Evolutionary conservation across 78 protist species (phyloP).

Genomic region (Guillardia theta): DNA sequence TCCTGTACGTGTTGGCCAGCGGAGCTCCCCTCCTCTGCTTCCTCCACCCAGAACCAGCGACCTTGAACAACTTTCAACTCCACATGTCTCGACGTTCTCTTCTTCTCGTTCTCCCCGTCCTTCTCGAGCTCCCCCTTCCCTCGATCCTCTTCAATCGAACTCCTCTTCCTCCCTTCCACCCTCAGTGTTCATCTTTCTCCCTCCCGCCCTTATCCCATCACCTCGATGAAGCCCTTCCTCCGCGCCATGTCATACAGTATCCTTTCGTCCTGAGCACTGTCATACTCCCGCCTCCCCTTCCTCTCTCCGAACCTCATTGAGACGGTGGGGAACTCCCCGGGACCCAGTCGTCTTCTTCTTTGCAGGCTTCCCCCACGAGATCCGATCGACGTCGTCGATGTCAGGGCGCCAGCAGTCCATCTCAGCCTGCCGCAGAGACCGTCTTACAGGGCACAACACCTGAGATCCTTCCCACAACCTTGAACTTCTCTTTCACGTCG

Average conservation of each 20-base stretch:
- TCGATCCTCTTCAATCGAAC: no score
- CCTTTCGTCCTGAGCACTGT: background rate
- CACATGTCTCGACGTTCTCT: no score
- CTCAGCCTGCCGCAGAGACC: no score
- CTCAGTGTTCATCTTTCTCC: no score
- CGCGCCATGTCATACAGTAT: background rate
- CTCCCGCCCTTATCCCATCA: no score
- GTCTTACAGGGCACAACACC: no score
- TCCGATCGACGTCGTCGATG: conserved; percentile 32
- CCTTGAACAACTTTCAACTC: background rate
- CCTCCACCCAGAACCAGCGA: conserved; percentile 49
- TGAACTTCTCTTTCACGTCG: no score
- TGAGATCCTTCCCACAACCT: no score
- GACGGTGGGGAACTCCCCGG: conserved; percentile 41
- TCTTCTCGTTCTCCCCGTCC: no score
- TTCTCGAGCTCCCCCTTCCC: no score
- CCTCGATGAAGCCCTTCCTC: conserved; percentile 1
- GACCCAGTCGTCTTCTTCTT: conserved; percentile 42
- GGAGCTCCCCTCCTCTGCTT: conserved; percentile 28
- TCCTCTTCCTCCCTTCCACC: no score
- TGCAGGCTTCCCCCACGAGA: conserved; percentile 34
- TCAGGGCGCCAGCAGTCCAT: conserved; percentile 40
- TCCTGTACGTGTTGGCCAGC: conserved; percentile 30
- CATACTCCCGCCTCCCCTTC: no score
- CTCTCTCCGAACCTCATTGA: background rate